phyloP scores from a whole-genome alignment of 1,284 basidiomycete species.

The Neolentinus lepideus region DNA sequence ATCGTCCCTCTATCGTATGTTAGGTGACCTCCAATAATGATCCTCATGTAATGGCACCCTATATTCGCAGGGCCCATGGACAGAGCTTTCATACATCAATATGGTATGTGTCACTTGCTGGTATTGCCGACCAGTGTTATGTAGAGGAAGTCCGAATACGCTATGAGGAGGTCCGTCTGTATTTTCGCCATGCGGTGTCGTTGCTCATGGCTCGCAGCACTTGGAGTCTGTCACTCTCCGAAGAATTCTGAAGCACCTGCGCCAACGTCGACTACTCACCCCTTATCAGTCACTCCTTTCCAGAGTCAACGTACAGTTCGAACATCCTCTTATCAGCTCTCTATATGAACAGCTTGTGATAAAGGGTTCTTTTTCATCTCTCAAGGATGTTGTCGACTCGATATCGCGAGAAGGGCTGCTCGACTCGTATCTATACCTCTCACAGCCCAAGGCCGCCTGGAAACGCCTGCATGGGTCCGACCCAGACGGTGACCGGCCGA shows the following conservation, averaged over 20 bases:
- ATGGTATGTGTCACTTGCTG: constrained; percentile 61
- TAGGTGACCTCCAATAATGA: constrained; percentile 3
- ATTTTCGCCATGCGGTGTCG: constrained; percentile 4
- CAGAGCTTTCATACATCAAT: constrained; percentile 71
- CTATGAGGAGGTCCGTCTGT: constrained; percentile 52
- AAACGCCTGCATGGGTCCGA: constrained; percentile 46
- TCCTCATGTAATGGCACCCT: background rate
- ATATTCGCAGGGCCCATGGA: constrained; percentile 42
- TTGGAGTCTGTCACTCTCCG: constrained; percentile 58
- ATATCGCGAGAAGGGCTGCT: constrained; percentile 51
- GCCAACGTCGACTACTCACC: constrained; percentile 65
- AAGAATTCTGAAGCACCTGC: constrained; percentile 73
- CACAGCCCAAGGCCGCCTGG: constrained; percentile 53
- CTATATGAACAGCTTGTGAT: constrained; percentile 64
- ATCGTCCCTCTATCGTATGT: constrained; percentile 67
- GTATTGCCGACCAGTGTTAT: constrained; percentile 44
- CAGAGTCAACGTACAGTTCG: constrained; percentile 49
- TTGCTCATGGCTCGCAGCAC: constrained; percentile 33
- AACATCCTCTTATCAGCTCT: constrained; percentile 65
- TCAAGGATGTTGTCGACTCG: constrained; percentile 31
- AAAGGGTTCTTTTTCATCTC: constrained; percentile 44
- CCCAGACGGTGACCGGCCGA: constrained; percentile 55
- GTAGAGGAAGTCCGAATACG: constrained; percentile 43
- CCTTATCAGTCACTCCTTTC: constrained; percentile 58
- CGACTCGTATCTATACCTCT: constrained; percentile 46